Conservation (phyloP, 768 basidiomycete species). For the Tubosaeta sp. region DNA sequence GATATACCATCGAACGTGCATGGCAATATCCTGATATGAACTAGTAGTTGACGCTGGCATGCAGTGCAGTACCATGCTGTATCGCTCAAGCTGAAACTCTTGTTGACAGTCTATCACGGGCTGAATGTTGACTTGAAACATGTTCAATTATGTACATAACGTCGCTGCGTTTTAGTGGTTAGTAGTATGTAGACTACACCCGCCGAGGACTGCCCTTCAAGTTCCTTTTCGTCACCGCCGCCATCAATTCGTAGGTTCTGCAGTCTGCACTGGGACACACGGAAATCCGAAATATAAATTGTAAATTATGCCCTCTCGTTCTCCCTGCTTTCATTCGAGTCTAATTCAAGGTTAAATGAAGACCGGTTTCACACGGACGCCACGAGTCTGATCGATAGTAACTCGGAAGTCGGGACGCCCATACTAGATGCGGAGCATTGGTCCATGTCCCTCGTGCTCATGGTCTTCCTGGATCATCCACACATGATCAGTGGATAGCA, state of each 20-base stretch:
- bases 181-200: neutral
- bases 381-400: neutral
- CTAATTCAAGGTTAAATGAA: constrained; percentile 1
- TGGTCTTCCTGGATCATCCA: neutral
- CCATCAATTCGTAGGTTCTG: too few species aligned
- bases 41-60: neutral
- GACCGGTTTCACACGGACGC: neutral
- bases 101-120: neutral
- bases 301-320: neutral
- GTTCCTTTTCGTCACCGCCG: neutral
- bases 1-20: neutral
- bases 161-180: neutral
- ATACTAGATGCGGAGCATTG: neutral
- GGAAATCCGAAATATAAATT: too few species aligned
- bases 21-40: neutral
- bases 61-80: neutral
- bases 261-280: too few species aligned
- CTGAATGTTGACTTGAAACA: neutral
- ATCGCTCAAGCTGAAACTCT: neutral
- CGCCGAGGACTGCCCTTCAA: neutral
- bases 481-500: neutral
- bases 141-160: neutral
- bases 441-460: neutral
- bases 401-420: neutral
- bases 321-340: neutral